Evolutionary conservation across 176 grass and related monocot genomes (phyloP), one percentile per base, ranked within the genome.

Genomic region (Musa itinerans): DNA sequence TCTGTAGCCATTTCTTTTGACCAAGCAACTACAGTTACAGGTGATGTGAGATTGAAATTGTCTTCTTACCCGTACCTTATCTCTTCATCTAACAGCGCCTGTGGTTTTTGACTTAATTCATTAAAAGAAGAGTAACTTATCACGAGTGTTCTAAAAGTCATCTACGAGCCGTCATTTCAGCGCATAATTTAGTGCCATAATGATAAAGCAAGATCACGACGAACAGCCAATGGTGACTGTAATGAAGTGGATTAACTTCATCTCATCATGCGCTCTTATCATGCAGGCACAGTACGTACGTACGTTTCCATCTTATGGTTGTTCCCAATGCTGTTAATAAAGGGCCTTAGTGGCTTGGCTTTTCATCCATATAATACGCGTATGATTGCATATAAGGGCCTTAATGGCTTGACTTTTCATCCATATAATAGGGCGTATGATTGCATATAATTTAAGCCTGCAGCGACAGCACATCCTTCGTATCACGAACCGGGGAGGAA

Each of bases 321-420:
- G 34, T 6, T 5, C 34, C 4, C 34, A 43, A 43, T 6, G 34
- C 34, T 43, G 34, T 43, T 43, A 43, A 6, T 27, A 43, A 48
- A 68, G 20, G 12, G 7, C 9, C 71, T 25, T 23, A 68, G 1
- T 68, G 29, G 29, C 27, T 50, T 52, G 11, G 43, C 11, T 66
- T 53, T 66, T 65, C 62, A 52, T n/a, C 48, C 15, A 67, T 78
- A 78, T 43, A 78, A 68, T 68, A 68, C 11, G 16, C 2, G 14
- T 16, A 68, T 78, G 64, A 78, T 78, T 78, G 63, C 49, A 66
- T 68, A 78, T 68, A 17, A 68, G 11, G 21, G 12, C 19, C 71
- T 25, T 23, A 68, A 3, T 68, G 29, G 29, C 27, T 50, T 25
- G 19, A 49, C 11, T 53, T 53, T 66, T 65, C 62, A 25, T 7